Evolutionary conservation across 2,329 filamentous ascomycete genomes (phyloP).

Genomic region (Zymoseptoria brevis): DNA sequence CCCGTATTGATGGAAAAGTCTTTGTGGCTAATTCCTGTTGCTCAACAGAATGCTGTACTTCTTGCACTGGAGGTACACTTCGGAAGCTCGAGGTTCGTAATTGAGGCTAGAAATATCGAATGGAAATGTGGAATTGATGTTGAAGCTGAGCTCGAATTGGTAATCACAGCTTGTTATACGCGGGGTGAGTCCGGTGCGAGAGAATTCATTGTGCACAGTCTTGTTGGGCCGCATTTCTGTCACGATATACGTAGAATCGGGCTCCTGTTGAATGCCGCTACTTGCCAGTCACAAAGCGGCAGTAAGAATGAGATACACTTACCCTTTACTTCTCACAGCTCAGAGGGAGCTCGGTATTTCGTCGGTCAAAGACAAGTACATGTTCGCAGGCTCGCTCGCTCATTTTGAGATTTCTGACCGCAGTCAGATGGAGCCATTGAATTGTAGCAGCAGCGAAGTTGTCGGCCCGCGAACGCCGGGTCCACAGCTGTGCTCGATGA

Average conservation of each 20-base stretch:
- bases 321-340: neutral
- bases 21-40: neutral
- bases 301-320: neutral
- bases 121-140: neutral
- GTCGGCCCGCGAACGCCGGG: too few species aligned
- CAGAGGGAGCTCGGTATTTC: neutral
- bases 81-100: neutral
- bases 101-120: neutral
- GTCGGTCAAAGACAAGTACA: neutral
- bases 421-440: too few species aligned
- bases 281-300: neutral
- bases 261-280: too few species aligned
- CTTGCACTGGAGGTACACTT: neutral
- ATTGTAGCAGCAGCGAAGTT: too few species aligned
- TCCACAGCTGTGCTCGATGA: neutral
- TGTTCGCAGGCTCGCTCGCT: neutral
- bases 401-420: too few species aligned
- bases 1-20: neutral
- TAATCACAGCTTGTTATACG: neutral
- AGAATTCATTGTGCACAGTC: neutral
- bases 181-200: neutral
- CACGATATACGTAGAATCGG: neutral
- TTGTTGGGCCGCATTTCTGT: neutral
- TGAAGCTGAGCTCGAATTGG: neutral
- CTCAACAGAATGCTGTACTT: neutral